phyloP scores from a whole-genome alignment of 371 early-diverging fungal genomes.

The Saksenaea oblongispora region DNA sequence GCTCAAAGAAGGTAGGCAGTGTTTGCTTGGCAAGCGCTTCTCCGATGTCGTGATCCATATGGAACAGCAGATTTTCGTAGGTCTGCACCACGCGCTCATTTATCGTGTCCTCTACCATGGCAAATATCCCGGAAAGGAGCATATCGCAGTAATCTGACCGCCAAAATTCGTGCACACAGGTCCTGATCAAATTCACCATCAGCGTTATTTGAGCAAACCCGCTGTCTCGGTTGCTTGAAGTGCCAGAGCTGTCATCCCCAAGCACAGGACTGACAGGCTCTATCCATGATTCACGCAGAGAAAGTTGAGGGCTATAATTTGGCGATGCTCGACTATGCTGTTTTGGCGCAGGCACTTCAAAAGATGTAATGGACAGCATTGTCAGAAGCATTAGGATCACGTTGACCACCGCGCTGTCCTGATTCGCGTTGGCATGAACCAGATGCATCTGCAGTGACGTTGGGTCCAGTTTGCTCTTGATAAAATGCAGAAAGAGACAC shows the following conservation, averaged over 20 bases:
- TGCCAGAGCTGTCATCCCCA: conserved; percentile 1
- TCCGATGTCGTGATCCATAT: conserved; percentile 28
- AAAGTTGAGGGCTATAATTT: conserved; percentile 25
- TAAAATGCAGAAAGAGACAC: conserved; percentile 15
- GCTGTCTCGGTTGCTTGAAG: not conserved
- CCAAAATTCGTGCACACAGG: conserved; percentile 48
- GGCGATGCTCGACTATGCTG: conserved; percentile 13
- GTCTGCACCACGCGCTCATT: conserved; percentile 20
- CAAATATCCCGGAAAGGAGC: conserved; percentile 28
- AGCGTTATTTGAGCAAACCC: not conserved
- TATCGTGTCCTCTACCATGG: conserved; percentile 28
- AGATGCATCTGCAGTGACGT: conserved; percentile 16
- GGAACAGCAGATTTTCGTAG: conserved; percentile 35
- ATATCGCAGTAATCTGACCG: conserved; percentile 32
- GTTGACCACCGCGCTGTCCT: conserved; percentile 19
- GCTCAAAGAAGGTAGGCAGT: conserved; percentile 31
- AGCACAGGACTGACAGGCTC: not conserved
- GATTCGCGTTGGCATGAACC: conserved; percentile 5
- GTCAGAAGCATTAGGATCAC: conserved; percentile 26
- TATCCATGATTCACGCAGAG: conserved; percentile 12
- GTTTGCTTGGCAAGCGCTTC: conserved; percentile 35
- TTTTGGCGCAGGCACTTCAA: conserved; percentile 9
- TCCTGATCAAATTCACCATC: not conserved
- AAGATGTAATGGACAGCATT: conserved; percentile 21
- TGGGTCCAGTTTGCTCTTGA: conserved; percentile 29